A percentile compares a stretch with the other conserved stretches of the same genome.
Evolutionary conservation across 2,329 filamentous ascomycete species (phyloP).

Genomic region (Sclerotinia borealis): DNA sequence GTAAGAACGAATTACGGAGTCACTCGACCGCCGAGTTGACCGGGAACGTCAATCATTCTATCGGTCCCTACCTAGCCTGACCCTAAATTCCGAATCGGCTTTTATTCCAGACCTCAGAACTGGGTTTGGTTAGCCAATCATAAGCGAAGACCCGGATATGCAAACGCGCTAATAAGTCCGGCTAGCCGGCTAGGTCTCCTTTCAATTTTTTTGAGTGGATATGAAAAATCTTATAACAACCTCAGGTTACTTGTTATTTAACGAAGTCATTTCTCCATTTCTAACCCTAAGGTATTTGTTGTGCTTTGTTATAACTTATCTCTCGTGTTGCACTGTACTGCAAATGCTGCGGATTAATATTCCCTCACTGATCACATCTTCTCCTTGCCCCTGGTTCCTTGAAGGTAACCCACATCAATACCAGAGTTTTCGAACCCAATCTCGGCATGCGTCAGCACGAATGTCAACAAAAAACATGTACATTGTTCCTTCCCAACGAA

Average conservation of each 20-base stretch:
- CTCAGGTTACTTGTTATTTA: background rate
- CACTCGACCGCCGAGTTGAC: too few species aligned
- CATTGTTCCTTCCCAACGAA: background rate
- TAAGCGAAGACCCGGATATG: background rate
- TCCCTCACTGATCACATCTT: background rate
- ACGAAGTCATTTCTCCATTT: too few species aligned
- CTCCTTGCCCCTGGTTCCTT: background rate
- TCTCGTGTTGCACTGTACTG: background rate
- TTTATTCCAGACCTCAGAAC: too few species aligned
- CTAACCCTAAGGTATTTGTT: background rate
- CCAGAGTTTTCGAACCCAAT: background rate
- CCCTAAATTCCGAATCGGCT: background rate
- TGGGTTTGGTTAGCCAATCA: background rate
- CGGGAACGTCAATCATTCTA: background rate
- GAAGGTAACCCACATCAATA: background rate
- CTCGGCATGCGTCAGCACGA: background rate
- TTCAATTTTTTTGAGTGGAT: background rate
- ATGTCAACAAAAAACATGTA: background rate
- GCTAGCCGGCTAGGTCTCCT: background rate
- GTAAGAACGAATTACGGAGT: too few species aligned
- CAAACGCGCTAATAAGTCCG: background rate
- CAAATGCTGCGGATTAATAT: background rate
- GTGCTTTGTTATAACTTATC: constrained; percentile 7
- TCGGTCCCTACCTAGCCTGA: background rate
- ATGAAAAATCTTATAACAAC: constrained; percentile 1